Evolutionary conservation across 495 filamentous ascomycete species (phyloP), one percentile per base, ranked within the genome.

Genomic region (Staphylotrichum tortipilum): DNA sequence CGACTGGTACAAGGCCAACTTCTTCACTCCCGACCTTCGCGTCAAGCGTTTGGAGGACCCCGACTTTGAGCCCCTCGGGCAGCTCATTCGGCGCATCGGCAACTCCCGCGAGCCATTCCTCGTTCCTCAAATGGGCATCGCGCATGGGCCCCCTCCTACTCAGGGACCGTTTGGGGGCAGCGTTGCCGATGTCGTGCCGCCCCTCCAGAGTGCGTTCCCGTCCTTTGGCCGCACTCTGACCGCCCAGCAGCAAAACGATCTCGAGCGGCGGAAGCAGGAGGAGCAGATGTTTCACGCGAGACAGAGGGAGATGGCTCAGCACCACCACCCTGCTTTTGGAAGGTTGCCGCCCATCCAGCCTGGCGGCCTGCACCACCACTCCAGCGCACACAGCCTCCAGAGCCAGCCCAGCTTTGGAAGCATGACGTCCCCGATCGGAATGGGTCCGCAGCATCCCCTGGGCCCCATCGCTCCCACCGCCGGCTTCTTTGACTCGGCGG

Each of bases 1-100:
- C 59, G 92, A 98, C 58, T 98, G 92, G 92, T 98, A 95, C 70
- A 95, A 96, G 68, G 94, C 88, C 39, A 89, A 89, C 37, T 98
- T 96, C 72, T 98, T 98, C 69, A 92, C 88, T 9, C 80, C 89
- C 0, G 91, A 98, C 51, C 76, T 98, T 24, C 81, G 90, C 39
- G 91, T 98, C 45, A 95, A 91, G 71, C 94, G 95, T 58, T 69
- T 86, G 4, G 92, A 98, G 67, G 92, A 97, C 55, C 68, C 74
- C 0, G 90, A 98, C 34, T 98, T 95, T 51, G 94, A 98, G 67
- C 94, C 90, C 18, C 69, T 98, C n/a, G 92, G 91, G 8, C 88
- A 94, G 63, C 76, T 98, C 21, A 95, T 98, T 53, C 78, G 92
- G 26, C 86, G 90, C 34, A 98, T 98, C 58, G 92, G 92, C 4